Evolutionary conservation across 129 eudicot genomes (phyloP).

Genomic region (Pulicaria dysenterica): DNA sequence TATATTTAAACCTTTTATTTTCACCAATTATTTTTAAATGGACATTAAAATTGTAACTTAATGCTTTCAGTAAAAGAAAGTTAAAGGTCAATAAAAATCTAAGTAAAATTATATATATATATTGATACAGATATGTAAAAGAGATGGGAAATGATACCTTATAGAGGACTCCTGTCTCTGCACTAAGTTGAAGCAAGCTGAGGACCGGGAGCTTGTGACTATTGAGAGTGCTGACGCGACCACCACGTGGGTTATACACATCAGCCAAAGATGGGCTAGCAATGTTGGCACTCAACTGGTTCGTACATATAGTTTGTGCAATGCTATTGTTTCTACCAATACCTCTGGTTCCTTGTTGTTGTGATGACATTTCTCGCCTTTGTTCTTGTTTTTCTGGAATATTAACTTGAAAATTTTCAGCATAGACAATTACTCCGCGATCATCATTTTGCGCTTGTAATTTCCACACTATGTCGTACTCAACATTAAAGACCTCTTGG

Average conservation of each 20-base stretch:
- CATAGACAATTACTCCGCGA: conserved; percentile 47
- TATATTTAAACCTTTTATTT: too few relatives aligned
- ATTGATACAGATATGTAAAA: too few relatives aligned
- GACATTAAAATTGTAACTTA: too few relatives aligned
- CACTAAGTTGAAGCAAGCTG: conserved; percentile 59
- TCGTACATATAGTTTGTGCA: conserved; percentile 53
- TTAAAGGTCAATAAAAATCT: too few relatives aligned
- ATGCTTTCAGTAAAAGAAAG: too few relatives aligned
- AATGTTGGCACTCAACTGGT: conserved; percentile 42
- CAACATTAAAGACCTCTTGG: conserved; percentile 28
- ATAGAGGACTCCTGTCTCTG: conserved; percentile 61
- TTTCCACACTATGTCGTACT: conserved; percentile 30
- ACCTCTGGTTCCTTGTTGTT: not conserved
- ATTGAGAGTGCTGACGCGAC: conserved; percentile 52
- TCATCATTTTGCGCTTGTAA: conserved; percentile 34
- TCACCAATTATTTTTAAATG: too few relatives aligned
- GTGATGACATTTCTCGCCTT: conserved; percentile 16
- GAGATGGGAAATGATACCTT: too few relatives aligned
- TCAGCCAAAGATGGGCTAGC: conserved; percentile 52
- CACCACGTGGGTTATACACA: conserved; percentile 65
- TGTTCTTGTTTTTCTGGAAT: conserved; percentile 30
- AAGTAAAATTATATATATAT: too few relatives aligned
- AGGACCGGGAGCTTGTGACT: conserved; percentile 63
- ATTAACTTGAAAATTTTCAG: conserved; percentile 32
- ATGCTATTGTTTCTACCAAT: conserved; percentile 45